Evolutionary conservation across 352 stramenopile genomes (phyloP), one percentile per base, ranked within the genome.

Genomic region (Discostella stelligera): DNA sequence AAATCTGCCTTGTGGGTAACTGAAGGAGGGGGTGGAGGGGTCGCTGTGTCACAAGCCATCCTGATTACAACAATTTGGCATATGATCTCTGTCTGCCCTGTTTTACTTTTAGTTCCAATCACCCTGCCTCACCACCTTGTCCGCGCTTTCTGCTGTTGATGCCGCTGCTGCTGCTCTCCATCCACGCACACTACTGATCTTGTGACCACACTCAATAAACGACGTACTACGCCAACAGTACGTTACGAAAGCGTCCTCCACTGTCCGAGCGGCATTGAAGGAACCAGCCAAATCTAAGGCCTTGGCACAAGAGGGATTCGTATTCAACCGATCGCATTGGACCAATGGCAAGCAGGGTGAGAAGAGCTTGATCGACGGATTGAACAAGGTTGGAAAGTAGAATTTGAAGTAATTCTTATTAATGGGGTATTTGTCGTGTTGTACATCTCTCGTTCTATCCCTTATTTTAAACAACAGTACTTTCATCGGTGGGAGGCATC

Each of bases 241-340:
- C 58, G 84, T 89, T n/a, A 90, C 86, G 66, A 82, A 79, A 56
- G 79, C 84, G 30, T 79, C 84, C 21, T 76, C 44, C 50, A 80
- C 82, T 23, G 62, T 92, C 14, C 71, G 86, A 70, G 61, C 48
- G 23, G 84, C 70, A 53, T 63, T 90, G 14, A 92, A 92, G 76
- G 86, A 92, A 77, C 86, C 86, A 16, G 76, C 78, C 1, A 89
- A 87, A 63, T 82, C 72, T 7, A 89, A 90, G 71, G 74, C 85
- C n/a, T 64, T 84, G 65, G 69, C 55, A 3, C 77, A 90, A 66
- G 81, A 86, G 66, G 52, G 69, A 14, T 90, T 89, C 68, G 52
- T 65, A 4, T 92, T 90, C 76, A 90, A 89, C 16, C 32, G 58
- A 37, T 65, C 82, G 18, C 23, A 32, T 1, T 92, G 84, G 84